Percentiles rank a stretch among this genome's conserved stretches.
phyloP scores from a whole-genome alignment of 75 land plant genomes.

The Larix kaempferi region DNA sequence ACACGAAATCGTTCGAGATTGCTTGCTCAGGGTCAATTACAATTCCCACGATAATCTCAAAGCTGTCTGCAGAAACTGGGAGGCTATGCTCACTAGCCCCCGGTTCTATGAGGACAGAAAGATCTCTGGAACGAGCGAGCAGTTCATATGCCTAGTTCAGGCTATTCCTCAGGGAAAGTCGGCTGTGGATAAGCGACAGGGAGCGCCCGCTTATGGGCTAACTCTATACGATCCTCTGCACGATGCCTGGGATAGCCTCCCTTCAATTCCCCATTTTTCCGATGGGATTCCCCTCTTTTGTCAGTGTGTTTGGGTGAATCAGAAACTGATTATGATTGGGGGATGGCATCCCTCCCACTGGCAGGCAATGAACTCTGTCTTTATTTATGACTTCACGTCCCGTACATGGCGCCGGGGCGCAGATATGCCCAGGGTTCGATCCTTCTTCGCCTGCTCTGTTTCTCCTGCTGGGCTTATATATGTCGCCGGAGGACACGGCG shows the following conservation, averaged over 20 bases:
- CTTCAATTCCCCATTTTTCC: constrained; percentile 13
- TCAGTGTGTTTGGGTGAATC: constrained; percentile 25
- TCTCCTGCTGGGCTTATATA: constrained; percentile 5
- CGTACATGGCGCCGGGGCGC: constrained; percentile 41
- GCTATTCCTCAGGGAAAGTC: constrained; percentile 8
- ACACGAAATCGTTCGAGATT: too few relatives aligned
- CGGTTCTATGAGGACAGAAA: constrained; percentile 19
- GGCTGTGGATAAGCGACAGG: background rate
- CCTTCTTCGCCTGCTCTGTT: constrained; percentile 57
- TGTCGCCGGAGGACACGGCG: constrained; percentile 82
- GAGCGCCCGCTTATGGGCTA: constrained; percentile 26
- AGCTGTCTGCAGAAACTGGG: constrained; percentile 24
- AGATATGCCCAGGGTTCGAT: constrained; percentile 37
- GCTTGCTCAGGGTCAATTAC: too few relatives aligned
- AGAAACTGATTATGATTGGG: constrained; percentile 54
- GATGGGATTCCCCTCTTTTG: constrained; percentile 58
- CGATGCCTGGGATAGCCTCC: constrained; percentile 37
- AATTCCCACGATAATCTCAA: constrained; percentile 14
- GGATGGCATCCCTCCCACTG: constrained; percentile 65
- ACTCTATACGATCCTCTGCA: constrained; percentile 24
- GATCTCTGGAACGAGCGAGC: constrained; percentile 16
- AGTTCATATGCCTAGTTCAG: constrained; percentile 31
- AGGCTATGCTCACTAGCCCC: background rate
- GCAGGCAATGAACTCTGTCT: constrained; percentile 23
- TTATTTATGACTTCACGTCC: constrained; percentile 31